A percentile compares a stretch with the other conserved stretches of the same genome.
These are phyloP conservation scores for Sorghum bicolor DNA, from an alignment of 176 grass and related monocot species.

Conservation along the genomic window DNA sequence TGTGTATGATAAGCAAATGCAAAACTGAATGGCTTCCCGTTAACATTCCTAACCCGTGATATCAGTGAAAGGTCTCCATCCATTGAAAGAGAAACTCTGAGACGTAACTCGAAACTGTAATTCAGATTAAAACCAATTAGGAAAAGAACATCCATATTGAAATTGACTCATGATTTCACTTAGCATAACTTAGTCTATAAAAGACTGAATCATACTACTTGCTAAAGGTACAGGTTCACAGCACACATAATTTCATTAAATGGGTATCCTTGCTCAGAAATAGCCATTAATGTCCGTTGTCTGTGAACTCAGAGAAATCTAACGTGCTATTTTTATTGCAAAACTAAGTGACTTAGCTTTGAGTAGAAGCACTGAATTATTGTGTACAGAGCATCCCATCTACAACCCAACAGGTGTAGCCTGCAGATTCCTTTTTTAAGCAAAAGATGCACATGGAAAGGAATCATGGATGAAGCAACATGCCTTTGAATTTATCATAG, in stretches of 20 bases:
- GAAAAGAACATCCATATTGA: neutral
- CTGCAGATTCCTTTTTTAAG: constrained; percentile 7
- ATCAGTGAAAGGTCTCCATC: constrained; percentile 67
- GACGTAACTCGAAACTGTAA: constrained; percentile 83
- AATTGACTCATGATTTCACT: neutral
- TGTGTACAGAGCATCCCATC: constrained; percentile 1
- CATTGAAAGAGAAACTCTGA: constrained; percentile 79
- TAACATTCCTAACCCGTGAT: constrained; percentile 78
- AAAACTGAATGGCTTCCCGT: constrained; percentile 87
- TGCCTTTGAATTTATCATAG: neutral
- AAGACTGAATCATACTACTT: neutral
- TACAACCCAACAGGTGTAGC: constrained; percentile 18
- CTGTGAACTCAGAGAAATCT: neutral
- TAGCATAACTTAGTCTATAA: neutral
- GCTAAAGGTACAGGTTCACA: neutral
- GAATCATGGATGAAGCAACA: constrained; percentile 14
- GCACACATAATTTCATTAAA: neutral
- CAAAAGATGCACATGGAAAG: constrained; percentile 12
- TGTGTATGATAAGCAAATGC: constrained; percentile 94
- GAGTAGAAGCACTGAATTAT: constrained; percentile 15
- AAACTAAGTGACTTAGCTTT: neutral
- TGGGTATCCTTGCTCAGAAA: neutral
- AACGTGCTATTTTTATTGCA: neutral
- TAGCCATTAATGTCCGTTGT: neutral
- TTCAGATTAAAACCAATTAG: constrained; percentile 4